phyloP scores from a whole-genome alignment of 768 basidiomycete genomes.

The Pleurotus tuber-regium region DNA sequence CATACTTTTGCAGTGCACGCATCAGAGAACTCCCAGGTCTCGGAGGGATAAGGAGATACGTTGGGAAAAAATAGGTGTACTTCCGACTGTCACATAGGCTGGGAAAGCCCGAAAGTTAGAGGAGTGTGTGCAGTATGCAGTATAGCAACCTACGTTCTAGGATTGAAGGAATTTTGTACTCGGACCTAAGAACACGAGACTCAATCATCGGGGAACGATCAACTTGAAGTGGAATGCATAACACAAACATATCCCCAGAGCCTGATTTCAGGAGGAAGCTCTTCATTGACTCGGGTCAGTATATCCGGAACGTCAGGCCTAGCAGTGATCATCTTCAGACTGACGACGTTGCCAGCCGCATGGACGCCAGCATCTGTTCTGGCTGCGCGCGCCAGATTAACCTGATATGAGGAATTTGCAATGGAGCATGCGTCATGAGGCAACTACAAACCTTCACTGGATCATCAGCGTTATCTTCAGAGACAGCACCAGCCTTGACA shows the following conservation, averaged over 20 bases:
- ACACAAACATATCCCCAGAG: constrained; percentile 84
- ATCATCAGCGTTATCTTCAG: constrained; percentile 89
- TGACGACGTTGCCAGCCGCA: constrained; percentile 92
- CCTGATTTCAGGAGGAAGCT: constrained; percentile 88
- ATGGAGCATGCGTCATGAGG: background rate
- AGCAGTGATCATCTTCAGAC: constrained; percentile 82
- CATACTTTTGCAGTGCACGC: constrained; percentile 36
- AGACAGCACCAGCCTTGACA: constrained; percentile 90
- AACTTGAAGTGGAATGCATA: background rate
- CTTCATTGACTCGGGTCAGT: constrained; percentile 72
- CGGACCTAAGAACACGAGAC: constrained; percentile 42
- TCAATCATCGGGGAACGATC: background rate
- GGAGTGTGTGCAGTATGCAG: background rate
- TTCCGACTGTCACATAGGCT: constrained; percentile 93
- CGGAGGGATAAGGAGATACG: constrained; percentile 89
- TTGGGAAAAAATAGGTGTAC: constrained; percentile 96
- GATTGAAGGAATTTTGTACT: constrained; percentile 81
- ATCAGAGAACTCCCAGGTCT: constrained; percentile 69
- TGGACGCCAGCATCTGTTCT: constrained; percentile 97
- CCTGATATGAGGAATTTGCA: constrained; percentile 39
- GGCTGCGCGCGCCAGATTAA: constrained; percentile 83
- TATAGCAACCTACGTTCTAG: constrained; percentile 52
- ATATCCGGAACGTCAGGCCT: constrained; percentile 74
- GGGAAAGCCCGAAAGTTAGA: constrained; percentile 16
- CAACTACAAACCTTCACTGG: constrained; percentile 66